Evolutionary conservation across 306 rosid species (phyloP).

Genomic region (Comarum palustre): DNA sequence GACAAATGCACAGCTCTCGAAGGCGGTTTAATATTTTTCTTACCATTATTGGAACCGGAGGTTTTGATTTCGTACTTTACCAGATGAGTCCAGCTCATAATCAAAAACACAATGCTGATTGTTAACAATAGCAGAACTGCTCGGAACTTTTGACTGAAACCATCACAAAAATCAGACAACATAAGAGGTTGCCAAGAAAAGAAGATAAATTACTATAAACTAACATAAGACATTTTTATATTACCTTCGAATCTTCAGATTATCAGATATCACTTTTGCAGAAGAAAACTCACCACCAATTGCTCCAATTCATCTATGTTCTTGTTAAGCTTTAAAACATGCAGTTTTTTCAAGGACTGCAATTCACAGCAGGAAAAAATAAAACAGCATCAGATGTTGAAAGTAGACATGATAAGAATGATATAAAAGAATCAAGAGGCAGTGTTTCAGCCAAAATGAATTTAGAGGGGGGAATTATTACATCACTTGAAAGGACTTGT

Average conservation of each 20-base stretch:
- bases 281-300: constrained; percentile 55
- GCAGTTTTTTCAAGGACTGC: constrained; percentile 97
- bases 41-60: constrained; percentile 30
- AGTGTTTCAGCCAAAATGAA: neutral
- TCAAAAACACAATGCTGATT: constrained; percentile 25
- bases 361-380: constrained; percentile 20
- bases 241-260: constrained; percentile 29
- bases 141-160: constrained; percentile 49
- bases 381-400: constrained; percentile 21
- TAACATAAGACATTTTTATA: constrained; percentile 20
- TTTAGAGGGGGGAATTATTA: neutral
- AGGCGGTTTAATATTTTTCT: constrained; percentile 33
- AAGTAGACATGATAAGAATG: constrained; percentile 13
- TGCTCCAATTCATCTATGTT: constrained; percentile 62
- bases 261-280: neutral
- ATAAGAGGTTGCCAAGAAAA: constrained; percentile 6
- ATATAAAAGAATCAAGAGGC: constrained; percentile 3
- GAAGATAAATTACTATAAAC: constrained; percentile 12
- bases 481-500: neutral
- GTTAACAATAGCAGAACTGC: constrained; percentile 27
- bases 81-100: constrained; percentile 33
- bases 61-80: constrained; percentile 28
- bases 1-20: constrained; percentile 50
- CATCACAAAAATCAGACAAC: constrained; percentile 19
- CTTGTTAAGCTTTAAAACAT: constrained; percentile 70